These are phyloP conservation scores for Nosema muscidifuracis DNA, from an alignment of 371 early-diverging fungal species.

Conservation along the genomic window DNA sequence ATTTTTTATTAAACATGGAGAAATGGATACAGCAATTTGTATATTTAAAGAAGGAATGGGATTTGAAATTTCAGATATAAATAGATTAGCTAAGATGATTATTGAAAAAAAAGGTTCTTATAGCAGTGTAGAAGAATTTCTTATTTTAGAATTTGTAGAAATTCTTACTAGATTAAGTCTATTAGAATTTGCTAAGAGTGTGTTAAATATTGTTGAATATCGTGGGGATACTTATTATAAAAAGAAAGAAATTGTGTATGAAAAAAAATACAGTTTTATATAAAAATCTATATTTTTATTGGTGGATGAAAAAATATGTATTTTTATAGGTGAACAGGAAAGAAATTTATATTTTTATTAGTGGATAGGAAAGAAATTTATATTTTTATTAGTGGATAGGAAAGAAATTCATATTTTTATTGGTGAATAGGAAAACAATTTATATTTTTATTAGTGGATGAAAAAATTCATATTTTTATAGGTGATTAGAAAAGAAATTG, in stretches of 20 bases:
- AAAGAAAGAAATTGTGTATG: slow-evolving; percentile 42
- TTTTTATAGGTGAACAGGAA: too few species aligned
- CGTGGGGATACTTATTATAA: slow-evolving; percentile 48
- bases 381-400: too few species aligned
- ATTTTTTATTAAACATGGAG: slow-evolving; percentile 44
- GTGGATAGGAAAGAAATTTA: too few species aligned
- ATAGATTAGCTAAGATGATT: slow-evolving; percentile 11
- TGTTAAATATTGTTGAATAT: slow-evolving; percentile 41
- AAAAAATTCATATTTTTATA: not conserved
- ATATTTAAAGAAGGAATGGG: slow-evolving; percentile 15
- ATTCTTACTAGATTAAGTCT: slow-evolving; percentile 27
- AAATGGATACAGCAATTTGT: slow-evolving; percentile 39
- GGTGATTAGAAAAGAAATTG: not conserved
- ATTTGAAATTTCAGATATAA: slow-evolving; percentile 1
- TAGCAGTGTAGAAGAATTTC: slow-evolving; percentile 46
- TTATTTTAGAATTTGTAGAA: slow-evolving; percentile 53
- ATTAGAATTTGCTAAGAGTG: slow-evolving; percentile 19
- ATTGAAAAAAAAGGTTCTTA: slow-evolving; percentile 23
- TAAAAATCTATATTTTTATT: not conserved
- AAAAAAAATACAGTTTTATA: slow-evolving; percentile 3
- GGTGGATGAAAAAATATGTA: too few species aligned
- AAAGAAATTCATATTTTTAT: too few species aligned
- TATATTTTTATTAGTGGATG: too few species aligned
- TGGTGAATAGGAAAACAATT: not conserved
- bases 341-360: too few species aligned